These are phyloP conservation scores for Solanum boliviense DNA, from an alignment of 257 asterid genomes.

Conservation along the genomic window DNA sequence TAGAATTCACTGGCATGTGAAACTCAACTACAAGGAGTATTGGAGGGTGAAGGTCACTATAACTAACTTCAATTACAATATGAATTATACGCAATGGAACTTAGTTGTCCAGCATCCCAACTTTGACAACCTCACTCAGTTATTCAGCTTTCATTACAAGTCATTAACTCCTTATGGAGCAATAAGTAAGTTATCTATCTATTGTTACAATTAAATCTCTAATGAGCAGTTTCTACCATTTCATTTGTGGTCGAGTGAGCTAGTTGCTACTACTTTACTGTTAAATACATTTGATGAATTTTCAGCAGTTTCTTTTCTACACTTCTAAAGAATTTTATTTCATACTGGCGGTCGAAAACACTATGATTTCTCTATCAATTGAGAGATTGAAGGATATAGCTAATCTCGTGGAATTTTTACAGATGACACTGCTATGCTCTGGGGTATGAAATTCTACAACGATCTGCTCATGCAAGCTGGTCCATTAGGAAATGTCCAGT, in stretches of 20 bases:
- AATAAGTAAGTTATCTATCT: conserved; percentile 2
- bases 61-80: conserved; percentile 18
- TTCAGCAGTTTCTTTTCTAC: neutral
- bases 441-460: conserved; percentile 18
- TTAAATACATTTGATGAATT: neutral
- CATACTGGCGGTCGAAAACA: neutral
- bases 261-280: neutral
- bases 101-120: conserved; percentile 18
- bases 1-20: conserved; percentile 18
- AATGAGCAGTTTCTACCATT: neutral
- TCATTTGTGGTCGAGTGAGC: neutral
- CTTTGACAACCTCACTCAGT: conserved; percentile 5
- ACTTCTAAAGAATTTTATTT: neutral
- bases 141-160: conserved; percentile 13
- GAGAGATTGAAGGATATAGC: neutral
- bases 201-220: neutral
- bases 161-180: conserved; percentile 11
- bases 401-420: neutral
- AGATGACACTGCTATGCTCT: conserved; percentile 27
- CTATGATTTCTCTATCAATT: neutral
- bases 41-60: conserved; percentile 17
- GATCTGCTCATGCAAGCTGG: conserved; percentile 25
- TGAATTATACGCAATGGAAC: conserved; percentile 18
- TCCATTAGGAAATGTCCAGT: conserved; percentile 17
- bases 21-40: conserved; percentile 12